These are phyloP conservation scores for Nepenthes alata DNA, from an alignment of 179 eudicot species.

Conservation along the genomic window DNA sequence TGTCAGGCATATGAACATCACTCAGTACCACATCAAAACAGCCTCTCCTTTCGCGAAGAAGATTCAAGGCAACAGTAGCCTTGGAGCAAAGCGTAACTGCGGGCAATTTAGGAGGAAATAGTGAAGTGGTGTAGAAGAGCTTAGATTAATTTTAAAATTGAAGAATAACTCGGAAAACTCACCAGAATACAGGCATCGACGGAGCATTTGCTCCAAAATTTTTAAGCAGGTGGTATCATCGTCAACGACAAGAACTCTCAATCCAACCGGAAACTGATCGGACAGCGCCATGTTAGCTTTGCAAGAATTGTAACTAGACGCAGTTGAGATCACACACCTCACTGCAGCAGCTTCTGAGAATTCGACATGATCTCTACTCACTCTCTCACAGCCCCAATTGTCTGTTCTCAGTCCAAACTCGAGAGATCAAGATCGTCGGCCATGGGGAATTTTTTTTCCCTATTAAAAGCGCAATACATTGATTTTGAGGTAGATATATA, in stretches of 20 bases:
- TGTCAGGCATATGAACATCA: slow-evolving; percentile 68
- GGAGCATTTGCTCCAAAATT: slow-evolving; percentile 42
- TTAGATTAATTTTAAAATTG: too few species aligned
- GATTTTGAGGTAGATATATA: too few species aligned
- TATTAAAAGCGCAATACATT: too few species aligned
- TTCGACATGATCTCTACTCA: too few species aligned
- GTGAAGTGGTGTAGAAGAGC: too few species aligned
- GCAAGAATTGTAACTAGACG: too few species aligned
- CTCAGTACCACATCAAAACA: slow-evolving; percentile 47
- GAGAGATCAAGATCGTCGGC: too few species aligned
- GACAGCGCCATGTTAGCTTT: slow-evolving; percentile 6
- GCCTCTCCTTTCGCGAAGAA: slow-evolving; percentile 38
- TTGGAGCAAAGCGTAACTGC: slow-evolving; percentile 43
- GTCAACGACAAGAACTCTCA: slow-evolving; percentile 42
- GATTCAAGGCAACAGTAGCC: slow-evolving; percentile 36
- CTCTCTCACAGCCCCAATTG: too few species aligned
- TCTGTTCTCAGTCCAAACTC: too few species aligned
- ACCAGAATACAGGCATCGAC: slow-evolving; percentile 31
- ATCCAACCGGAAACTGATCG: slow-evolving; percentile 36
- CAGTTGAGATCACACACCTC: too few species aligned
- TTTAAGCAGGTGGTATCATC: slow-evolving; percentile 35
- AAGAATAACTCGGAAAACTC: background rate
- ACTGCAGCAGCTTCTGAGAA: too few species aligned
- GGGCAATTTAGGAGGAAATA: slow-evolving; percentile 6
- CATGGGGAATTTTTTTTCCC: too few species aligned